Conservation (phyloP, 306 rosid genomes). For the Senna tora region DNA sequence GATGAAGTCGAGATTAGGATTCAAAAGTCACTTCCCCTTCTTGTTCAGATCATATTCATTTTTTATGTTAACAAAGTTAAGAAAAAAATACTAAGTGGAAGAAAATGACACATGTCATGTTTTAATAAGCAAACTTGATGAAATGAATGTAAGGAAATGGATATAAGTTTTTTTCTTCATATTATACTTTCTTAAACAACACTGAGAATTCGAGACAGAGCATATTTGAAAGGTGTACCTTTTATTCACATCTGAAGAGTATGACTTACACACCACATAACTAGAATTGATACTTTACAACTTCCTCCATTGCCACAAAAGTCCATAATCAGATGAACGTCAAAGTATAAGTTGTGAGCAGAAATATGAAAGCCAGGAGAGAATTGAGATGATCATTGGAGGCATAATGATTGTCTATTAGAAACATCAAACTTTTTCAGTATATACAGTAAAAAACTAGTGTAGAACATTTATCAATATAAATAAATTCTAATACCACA, state of each 20-base stretch:
- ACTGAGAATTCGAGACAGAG: too few species aligned
- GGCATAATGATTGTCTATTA: conserved; percentile 1
- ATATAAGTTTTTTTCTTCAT: too few species aligned
- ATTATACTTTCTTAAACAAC: too few species aligned
- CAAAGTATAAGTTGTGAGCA: not conserved
- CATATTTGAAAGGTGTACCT: not conserved
- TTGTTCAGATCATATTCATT: too few species aligned
- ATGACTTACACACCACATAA: not conserved
- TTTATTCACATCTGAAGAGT: conserved; percentile 3
- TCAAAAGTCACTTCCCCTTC: too few species aligned
- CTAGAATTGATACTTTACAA: not conserved
- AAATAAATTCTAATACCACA: conserved; percentile 20
- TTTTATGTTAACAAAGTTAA: too few species aligned
- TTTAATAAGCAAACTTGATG: too few species aligned
- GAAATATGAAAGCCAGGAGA: not conserved
- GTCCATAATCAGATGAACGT: not conserved
- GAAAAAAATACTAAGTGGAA: too few species aligned
- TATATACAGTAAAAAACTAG: conserved; percentile 23
- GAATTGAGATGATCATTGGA: conserved; percentile 16
- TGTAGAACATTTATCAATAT: not conserved
- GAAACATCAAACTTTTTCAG: not conserved
- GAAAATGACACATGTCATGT: too few species aligned
- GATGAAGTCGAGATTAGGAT: too few species aligned
- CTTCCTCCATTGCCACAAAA: not conserved
- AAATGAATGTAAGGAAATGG: too few species aligned